phyloP scores from a whole-genome alignment of 192 early-diverging fungal species.

The Coemansia sp. region DNA sequence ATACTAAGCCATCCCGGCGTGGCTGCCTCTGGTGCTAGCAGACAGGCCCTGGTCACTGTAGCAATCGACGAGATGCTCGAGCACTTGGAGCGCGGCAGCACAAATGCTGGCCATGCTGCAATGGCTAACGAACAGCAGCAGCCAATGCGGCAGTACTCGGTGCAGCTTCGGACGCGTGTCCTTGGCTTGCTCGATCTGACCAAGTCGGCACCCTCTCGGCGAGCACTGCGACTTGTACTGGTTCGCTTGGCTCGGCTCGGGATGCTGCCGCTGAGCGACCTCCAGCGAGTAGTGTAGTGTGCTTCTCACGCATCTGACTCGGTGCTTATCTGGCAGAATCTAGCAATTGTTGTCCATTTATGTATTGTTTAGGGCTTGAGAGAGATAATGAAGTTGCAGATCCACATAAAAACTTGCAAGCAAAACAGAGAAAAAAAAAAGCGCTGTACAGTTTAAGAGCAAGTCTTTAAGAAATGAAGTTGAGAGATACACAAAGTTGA shows the following conservation, averaged over 20 bases:
- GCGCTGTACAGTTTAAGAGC: constrained; percentile 2
- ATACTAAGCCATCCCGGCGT: not conserved
- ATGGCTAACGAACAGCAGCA: not conserved
- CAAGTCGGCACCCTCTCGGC: not conserved
- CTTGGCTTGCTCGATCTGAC: constrained; percentile 28
- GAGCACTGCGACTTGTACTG: constrained; percentile 18
- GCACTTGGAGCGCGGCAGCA: constrained; percentile 6
- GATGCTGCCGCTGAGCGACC: constrained; percentile 21
- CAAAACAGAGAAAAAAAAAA: not conserved
- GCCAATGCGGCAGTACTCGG: constrained; percentile 19
- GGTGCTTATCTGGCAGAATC: not conserved
- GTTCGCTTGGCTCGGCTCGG: constrained; percentile 23
- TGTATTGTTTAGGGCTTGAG: not conserved
- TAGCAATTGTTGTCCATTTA: constrained; percentile 1
- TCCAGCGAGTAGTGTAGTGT: constrained; percentile 23
- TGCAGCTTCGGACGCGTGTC: constrained; percentile 26
- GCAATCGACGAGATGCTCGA: constrained; percentile 17
- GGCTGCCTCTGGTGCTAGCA: not conserved
- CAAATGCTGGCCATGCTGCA: not conserved
- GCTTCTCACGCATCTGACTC: not conserved
- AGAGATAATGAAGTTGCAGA: not conserved
- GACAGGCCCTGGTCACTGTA: not conserved
- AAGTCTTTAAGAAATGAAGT: not conserved
- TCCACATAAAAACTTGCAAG: not conserved
- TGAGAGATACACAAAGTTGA: not conserved